Percentiles rank a stretch among this genome's conserved stretches.
These are phyloP conservation scores for Talaromyces islandicus DNA, from an alignment of 2,329 filamentous ascomycete species.

Conservation along the genomic window DNA sequence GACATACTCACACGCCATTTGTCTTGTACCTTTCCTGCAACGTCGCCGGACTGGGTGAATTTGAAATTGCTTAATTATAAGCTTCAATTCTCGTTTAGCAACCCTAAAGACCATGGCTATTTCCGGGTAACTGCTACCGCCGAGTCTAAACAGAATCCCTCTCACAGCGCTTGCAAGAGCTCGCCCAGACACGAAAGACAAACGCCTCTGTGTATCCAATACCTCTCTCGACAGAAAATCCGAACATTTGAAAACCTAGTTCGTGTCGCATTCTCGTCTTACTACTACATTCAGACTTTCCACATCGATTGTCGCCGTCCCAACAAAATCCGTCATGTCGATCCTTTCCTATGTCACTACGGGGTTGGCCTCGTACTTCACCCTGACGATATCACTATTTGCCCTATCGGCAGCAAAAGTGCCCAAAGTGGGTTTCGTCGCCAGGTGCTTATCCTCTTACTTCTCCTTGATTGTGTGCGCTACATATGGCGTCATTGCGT, in stretches of 20 bases:
- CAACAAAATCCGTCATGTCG: conserved; percentile 45
- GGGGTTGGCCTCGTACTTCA: conserved; percentile 59
- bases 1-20: neutral
- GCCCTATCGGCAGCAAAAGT: conserved; percentile 35
- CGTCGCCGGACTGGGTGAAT: neutral
- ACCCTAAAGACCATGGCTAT: neutral
- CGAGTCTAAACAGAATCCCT: neutral
- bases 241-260: neutral
- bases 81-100: neutral
- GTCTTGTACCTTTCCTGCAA: neutral
- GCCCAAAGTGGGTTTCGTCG: conserved; percentile 39
- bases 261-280: neutral
- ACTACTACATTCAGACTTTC: neutral
- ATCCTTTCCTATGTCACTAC: conserved; percentile 54
- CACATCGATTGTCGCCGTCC: neutral
- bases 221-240: neutral
- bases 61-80: neutral
- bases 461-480: conserved; percentile 46
- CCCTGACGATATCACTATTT: conserved; percentile 48
- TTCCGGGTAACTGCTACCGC: neutral
- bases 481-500: conserved; percentile 69
- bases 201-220: neutral
- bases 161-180: neutral
- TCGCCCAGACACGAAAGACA: neutral
- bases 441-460: conserved; percentile 43